These are phyloP conservation scores for Chytriomyces sp. DNA, from an alignment of 192 early-diverging fungal species.

Conservation along the genomic window DNA sequence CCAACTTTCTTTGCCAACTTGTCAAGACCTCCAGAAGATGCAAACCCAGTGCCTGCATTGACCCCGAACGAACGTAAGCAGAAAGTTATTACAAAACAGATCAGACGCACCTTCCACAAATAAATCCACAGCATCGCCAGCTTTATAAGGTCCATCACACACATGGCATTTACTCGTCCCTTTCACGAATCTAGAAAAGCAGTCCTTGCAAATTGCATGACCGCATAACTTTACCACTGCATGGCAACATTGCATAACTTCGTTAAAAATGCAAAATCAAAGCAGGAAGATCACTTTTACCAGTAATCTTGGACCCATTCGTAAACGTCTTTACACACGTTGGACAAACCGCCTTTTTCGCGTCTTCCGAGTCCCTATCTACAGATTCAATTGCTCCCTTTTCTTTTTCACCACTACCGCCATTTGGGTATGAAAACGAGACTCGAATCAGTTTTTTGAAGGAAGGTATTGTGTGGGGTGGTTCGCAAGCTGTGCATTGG, in stretches of 20 bases:
- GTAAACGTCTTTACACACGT: slow-evolving; percentile 73
- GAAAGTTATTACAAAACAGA: neutral
- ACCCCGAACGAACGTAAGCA: neutral
- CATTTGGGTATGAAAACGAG: slow-evolving; percentile 62
- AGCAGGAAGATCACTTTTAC: slow-evolving; percentile 39
- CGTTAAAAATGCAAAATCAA: neutral
- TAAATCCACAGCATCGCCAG: slow-evolving; percentile 72
- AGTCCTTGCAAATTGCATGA: slow-evolving; percentile 73
- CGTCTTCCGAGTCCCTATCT: neutral
- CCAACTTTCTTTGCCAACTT: slow-evolving; percentile 62
- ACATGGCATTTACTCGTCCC: slow-evolving; percentile 72
- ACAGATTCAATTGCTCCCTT: neutral
- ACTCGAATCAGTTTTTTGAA: slow-evolving; percentile 70
- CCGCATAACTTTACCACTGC: slow-evolving; percentile 71
- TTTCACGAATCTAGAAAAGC: slow-evolving; percentile 70
- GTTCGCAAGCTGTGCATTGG: slow-evolving; percentile 64
- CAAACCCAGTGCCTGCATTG: slow-evolving; percentile 64
- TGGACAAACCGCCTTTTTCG: slow-evolving; percentile 62
- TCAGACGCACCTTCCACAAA: slow-evolving; percentile 63
- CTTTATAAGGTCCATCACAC: slow-evolving; percentile 69
- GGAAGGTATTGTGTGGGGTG: slow-evolving; percentile 68
- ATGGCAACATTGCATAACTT: neutral
- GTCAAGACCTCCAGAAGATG: slow-evolving; percentile 67
- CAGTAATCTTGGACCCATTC: slow-evolving; percentile 71
- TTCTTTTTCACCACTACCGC: slow-evolving; percentile 37